Conservation (phyloP, 176 grass and related monocot genomes). For the Zoysia pacifica region DNA sequence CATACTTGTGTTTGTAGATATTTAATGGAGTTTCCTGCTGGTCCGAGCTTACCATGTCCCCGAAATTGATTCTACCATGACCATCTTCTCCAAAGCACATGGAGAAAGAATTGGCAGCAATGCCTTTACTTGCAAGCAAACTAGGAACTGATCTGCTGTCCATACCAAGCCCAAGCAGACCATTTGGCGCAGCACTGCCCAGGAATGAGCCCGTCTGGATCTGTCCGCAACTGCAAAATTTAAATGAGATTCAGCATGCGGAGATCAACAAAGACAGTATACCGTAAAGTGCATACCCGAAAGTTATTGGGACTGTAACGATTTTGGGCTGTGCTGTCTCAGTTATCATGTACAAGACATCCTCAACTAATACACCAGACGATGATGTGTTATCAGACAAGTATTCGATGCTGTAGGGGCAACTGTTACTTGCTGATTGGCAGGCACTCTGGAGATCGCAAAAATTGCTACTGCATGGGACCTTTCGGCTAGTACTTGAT, state of each 20-base stretch:
- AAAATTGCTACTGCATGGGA: constrained; percentile 67
- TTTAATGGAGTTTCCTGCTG: constrained; percentile 81
- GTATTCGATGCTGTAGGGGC: constrained; percentile 71
- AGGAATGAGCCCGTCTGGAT: constrained; percentile 81
- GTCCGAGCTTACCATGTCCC: constrained; percentile 78
- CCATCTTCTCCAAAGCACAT: constrained; percentile 83
- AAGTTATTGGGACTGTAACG: constrained; percentile 64
- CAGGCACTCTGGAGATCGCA: constrained; percentile 58
- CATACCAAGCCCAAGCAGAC: constrained; percentile 86
- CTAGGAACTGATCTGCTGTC: constrained; percentile 79
- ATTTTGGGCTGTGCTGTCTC: constrained; percentile 45
- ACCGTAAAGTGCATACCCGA: constrained; percentile 62
- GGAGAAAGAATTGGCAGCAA: constrained; percentile 82
- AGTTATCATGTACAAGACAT: constrained; percentile 69
- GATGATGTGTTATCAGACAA: constrained; percentile 81
- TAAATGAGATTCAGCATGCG: constrained; percentile 17
- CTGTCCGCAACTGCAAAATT: constrained; percentile 76
- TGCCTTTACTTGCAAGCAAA: constrained; percentile 64
- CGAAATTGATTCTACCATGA: constrained; percentile 83
- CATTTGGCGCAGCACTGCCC: constrained; percentile 67
- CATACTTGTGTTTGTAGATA: constrained; percentile 61
- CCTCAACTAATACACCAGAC: constrained; percentile 71
- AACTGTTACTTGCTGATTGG: constrained; percentile 47
- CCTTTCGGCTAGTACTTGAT: constrained; percentile 67
- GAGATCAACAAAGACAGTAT: not conserved